Conservation (phyloP, 2,329 filamentous ascomycete genomes). For the Fusarium sambucinum region DNA sequence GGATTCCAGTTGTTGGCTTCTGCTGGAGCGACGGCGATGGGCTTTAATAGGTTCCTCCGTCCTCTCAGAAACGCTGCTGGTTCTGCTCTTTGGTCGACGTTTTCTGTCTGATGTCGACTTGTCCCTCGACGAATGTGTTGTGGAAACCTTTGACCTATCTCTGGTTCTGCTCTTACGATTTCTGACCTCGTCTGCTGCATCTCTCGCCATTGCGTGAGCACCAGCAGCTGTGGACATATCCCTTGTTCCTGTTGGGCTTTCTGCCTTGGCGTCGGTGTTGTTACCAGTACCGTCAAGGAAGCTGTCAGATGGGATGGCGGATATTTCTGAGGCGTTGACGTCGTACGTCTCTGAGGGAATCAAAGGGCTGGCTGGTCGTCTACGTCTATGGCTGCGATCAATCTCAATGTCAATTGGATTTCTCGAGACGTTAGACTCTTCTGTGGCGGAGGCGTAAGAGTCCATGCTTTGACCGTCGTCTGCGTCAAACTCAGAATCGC, state of each 20-base stretch:
- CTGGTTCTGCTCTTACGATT: conserved; percentile 60
- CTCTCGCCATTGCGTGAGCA: conserved; percentile 52
- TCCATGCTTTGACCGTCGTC: conserved; percentile 76
- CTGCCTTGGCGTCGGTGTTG: conserved; percentile 57
- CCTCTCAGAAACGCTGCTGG: conserved; percentile 63
- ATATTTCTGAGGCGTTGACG: conserved; percentile 84
- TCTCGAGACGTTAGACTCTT: conserved; percentile 80
- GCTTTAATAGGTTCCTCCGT: conserved; percentile 61
- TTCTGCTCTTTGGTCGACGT: conserved; percentile 61
- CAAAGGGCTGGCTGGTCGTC: conserved; percentile 75
- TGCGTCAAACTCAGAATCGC: conserved; percentile 58
- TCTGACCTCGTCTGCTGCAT: conserved; percentile 58
- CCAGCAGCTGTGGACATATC: conserved; percentile 55
- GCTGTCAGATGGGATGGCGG: conserved; percentile 74
- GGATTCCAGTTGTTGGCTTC: conserved; percentile 63
- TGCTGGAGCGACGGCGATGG: conserved; percentile 64
- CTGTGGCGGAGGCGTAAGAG: conserved; percentile 82
- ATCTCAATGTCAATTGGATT: conserved; percentile 93
- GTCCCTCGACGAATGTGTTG: conserved; percentile 57
- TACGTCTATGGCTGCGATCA: conserved; percentile 69
- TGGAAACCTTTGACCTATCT: conserved; percentile 57
- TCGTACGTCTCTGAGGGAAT: conserved; percentile 73
- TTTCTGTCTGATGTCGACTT: conserved; percentile 62
- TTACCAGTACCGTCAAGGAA: conserved; percentile 70
- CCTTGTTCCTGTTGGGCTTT: conserved; percentile 55